These are phyloP conservation scores for Euclidium syriacum DNA, from an alignment of 345 rosid genomes.

Conservation along the genomic window DNA sequence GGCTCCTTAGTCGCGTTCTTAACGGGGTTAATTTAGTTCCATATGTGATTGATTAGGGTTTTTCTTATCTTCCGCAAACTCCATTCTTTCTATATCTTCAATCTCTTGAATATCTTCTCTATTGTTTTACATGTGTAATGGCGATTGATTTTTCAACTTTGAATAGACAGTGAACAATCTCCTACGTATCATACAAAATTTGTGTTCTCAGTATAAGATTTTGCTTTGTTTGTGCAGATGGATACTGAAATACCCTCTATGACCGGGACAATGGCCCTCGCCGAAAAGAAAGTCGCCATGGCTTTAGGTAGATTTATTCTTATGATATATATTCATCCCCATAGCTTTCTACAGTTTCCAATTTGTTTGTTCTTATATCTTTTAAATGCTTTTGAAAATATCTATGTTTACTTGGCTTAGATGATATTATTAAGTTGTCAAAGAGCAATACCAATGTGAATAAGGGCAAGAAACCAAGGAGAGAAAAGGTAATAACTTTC, in stretches of 20 bases:
- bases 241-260: constrained; percentile 44
- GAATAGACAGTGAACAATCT: neutral
- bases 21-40: neutral
- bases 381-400: constrained; percentile 3
- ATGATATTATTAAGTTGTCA: constrained; percentile 81
- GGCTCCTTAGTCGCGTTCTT: neutral
- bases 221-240: constrained; percentile 40
- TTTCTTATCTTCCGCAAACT: neutral
- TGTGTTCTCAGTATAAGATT: neutral
- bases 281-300: constrained; percentile 87
- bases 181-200: neutral
- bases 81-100: neutral
- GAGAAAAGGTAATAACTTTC: constrained; percentile 41
- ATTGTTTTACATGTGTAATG: neutral
- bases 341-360: neutral
- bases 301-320: constrained; percentile 52
- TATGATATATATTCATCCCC: neutral
- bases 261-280: constrained; percentile 54
- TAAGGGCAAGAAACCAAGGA: constrained; percentile 37
- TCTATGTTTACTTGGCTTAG: constrained; percentile 24
- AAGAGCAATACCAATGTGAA: constrained; percentile 34
- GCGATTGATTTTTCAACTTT: neutral
- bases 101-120: neutral
- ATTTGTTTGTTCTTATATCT: neutral
- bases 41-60: neutral